A percentile compares a stretch with the other conserved stretches of the same genome.
Evolutionary conservation across 768 basidiomycete genomes (phyloP).

Genomic region (Lactifluus echinatus): DNA sequence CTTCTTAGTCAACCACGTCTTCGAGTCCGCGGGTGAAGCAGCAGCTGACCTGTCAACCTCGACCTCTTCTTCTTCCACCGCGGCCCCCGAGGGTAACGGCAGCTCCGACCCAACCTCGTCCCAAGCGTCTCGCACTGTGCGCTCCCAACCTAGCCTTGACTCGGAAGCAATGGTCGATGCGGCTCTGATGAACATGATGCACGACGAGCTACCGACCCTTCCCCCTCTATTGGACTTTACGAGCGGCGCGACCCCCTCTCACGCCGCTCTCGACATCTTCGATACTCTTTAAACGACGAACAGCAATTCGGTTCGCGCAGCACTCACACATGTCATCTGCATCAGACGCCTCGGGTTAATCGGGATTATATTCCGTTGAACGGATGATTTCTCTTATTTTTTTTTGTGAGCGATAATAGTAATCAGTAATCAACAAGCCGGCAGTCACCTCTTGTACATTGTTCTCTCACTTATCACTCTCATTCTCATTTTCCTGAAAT

Average conservation of each 20-base stretch:
- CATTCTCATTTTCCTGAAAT: not conserved
- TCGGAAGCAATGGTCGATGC: constrained; percentile 14
- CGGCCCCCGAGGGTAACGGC: not conserved
- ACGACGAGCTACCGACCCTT: constrained; percentile 3
- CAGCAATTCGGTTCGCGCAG: not conserved
- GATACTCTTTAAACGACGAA: constrained; percentile 17
- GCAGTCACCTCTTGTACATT: constrained; percentile 10
- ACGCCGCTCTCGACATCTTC: constrained; percentile 22
- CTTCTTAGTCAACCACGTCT: constrained; percentile 28
- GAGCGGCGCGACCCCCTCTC: constrained; percentile 19
- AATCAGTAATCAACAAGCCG: not conserved
- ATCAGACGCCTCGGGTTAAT: not conserved
- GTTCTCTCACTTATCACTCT: not conserved
- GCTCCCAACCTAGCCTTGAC: constrained; percentile 12
- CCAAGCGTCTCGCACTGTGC: not conserved
- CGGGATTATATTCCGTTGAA: not conserved
- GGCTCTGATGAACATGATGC: constrained; percentile 3
- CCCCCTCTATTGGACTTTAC: constrained; percentile 9
- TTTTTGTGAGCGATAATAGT: not conserved
- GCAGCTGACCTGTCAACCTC: not conserved
- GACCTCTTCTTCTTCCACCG: not conserved
- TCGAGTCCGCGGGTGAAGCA: constrained; percentile 14
- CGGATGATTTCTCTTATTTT: not conserved
- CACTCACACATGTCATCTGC: not conserved
- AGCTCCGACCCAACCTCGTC: not conserved